These are phyloP conservation scores for Cyclocybe aegerita DNA, from an alignment of 768 basidiomycete genomes.

Conservation along the genomic window DNA sequence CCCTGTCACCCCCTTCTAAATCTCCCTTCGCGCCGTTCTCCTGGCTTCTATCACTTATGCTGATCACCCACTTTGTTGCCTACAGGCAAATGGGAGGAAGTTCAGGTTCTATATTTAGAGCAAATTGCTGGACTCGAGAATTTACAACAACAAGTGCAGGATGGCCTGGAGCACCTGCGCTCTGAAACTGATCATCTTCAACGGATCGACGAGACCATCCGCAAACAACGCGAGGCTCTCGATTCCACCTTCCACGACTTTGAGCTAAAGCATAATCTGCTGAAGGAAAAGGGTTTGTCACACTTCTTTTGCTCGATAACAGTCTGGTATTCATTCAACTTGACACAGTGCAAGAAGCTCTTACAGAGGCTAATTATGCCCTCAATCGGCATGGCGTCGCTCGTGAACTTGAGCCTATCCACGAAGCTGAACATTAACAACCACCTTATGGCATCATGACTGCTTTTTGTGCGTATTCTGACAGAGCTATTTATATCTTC, in stretches of 20 bases:
- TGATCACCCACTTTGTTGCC: not conserved
- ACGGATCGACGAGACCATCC: conserved; percentile 42
- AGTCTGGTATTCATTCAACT: not conserved
- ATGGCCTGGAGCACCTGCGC: conserved; percentile 41
- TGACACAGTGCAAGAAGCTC: conserved; percentile 38
- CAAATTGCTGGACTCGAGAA: conserved; percentile 60
- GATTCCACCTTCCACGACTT: conserved; percentile 40
- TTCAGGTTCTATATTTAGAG: conserved; percentile 56
- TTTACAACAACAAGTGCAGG: conserved; percentile 53
- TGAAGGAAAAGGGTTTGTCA: conserved; percentile 43
- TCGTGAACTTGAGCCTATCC: conserved; percentile 22
- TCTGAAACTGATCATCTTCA: conserved; percentile 44
- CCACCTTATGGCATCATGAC: not conserved
- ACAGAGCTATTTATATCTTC: conserved; percentile 5
- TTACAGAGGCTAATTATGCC: conserved; percentile 38
- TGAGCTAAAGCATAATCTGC: conserved; percentile 38
- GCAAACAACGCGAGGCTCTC: conserved; percentile 35
- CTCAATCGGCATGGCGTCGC: conserved; percentile 28
- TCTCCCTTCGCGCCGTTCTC: not conserved
- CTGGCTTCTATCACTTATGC: not conserved
- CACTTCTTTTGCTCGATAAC: not conserved
- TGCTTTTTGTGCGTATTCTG: conserved; percentile 4
- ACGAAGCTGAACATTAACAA: conserved; percentile 19
- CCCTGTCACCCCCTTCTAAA: not conserved
- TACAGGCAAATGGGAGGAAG: conserved; percentile 61